Evolutionary conservation across 2,329 filamentous ascomycete species (phyloP).

Genomic region (Aspergillus pseudoglaucus): DNA sequence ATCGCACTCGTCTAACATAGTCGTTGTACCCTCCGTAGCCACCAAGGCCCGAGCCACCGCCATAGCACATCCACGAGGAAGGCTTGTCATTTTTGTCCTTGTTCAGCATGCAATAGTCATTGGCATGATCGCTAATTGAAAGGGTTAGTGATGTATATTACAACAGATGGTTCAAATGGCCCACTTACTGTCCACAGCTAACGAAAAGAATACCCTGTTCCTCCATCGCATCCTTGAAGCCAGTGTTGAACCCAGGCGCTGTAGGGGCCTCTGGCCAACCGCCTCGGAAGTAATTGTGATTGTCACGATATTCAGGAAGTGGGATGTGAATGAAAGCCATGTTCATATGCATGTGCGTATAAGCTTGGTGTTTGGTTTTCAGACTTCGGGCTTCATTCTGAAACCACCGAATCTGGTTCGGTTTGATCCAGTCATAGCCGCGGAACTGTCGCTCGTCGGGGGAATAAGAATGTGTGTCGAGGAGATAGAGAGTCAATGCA

Average conservation of each 20-base stretch:
- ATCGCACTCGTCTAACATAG: constrained; percentile 73
- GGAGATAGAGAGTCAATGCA: constrained; percentile 85
- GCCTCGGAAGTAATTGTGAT: constrained; percentile 57
- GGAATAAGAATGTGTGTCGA: constrained; percentile 88
- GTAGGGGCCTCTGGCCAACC: constrained; percentile 77
- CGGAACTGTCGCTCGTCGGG: constrained; percentile 79
- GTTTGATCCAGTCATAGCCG: constrained; percentile 98
- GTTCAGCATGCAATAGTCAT: constrained; percentile 85
- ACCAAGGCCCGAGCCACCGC: constrained; percentile 82
- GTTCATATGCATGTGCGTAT: constrained; percentile 89
- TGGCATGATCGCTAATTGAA: constrained; percentile 70
- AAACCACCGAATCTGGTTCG: constrained; percentile 93
- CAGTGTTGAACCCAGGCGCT: constrained; percentile 80
- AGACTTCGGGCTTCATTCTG: constrained; percentile 66
- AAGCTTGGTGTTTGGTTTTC: constrained; percentile 72
- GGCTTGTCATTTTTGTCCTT: constrained; percentile 51
- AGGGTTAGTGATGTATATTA: constrained; percentile 13
- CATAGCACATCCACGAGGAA: constrained; percentile 96
- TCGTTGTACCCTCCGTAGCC: constrained; percentile 89
- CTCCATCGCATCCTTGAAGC: constrained; percentile 85
- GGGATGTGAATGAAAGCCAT: constrained; percentile 97
- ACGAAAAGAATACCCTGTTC: constrained; percentile 81
- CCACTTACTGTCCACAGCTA: constrained; percentile 80
- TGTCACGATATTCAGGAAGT: constrained; percentile 73
- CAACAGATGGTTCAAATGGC: background rate